A percentile compares a stretch with the other conserved stretches of the same genome.
Evolutionary conservation across 192 early-diverging fungal species (phyloP).

Genomic region (Blastocladiella britannica): DNA sequence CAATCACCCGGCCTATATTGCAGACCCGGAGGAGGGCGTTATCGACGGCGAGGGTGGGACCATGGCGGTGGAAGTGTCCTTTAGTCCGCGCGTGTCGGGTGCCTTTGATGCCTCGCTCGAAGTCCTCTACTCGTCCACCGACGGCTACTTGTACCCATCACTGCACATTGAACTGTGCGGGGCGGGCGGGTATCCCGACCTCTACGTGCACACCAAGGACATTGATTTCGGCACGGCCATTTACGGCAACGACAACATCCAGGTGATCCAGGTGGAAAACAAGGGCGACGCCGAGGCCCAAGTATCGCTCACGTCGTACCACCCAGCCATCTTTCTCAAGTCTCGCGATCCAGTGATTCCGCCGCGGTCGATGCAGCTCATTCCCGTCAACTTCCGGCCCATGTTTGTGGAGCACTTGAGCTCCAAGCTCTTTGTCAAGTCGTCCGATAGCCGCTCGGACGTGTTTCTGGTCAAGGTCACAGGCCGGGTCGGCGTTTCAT

Average conservation of each 20-base stretch:
- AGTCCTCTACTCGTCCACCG: slow-evolving; percentile 9
- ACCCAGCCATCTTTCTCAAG: slow-evolving; percentile 21
- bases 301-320: slow-evolving; percentile 26
- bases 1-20: slow-evolving; percentile 7
- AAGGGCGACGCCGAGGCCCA: slow-evolving; percentile 31
- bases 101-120: slow-evolving; percentile 12
- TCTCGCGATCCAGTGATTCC: slow-evolving; percentile 1
- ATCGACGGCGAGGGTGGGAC: slow-evolving; percentile 26
- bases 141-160: slow-evolving; percentile 5
- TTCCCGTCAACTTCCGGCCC: slow-evolving; percentile 8
- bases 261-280: slow-evolving; percentile 25
- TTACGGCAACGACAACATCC: slow-evolving; percentile 20
- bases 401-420: slow-evolving; percentile 24
- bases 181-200: slow-evolving; percentile 31
- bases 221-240: slow-evolving; percentile 36
- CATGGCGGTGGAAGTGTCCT: slow-evolving; percentile 20
- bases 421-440: slow-evolving; percentile 25
- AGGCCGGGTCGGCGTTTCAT: slow-evolving; percentile 31
- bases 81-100: slow-evolving; percentile 18
- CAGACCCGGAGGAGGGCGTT: slow-evolving; percentile 32
- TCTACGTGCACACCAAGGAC: slow-evolving; percentile 22
- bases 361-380: not conserved
- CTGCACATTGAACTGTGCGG: slow-evolving; percentile 15
- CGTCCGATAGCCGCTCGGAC: slow-evolving; percentile 32
- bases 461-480: slow-evolving; percentile 25